Base-by-base conservation (phyloP, 768 basidiomycete genomes). In the Trametes meyenii region DNA sequence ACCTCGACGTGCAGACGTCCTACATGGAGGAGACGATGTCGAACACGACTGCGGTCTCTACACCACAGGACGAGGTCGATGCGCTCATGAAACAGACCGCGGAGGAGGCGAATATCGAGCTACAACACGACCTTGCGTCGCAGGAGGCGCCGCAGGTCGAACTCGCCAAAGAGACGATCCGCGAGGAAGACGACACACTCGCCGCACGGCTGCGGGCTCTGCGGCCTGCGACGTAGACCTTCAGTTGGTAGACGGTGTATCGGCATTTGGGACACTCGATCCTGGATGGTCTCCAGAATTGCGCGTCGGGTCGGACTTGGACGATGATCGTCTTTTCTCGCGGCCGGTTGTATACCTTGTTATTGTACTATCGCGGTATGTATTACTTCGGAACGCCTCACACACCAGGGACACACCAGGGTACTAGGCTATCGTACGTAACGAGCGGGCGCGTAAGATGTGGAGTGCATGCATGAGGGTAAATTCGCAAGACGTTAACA, bases 1-100 rank as follows among this genome's bases (percentile, higher is more conserved):
- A 98, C 73, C 85, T 99, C 19, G 97, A 98, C 72, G 97, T 99
- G 7, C 96, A 98, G 74, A 96, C 97, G 17, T 90, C 88, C 5
- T 96, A 96, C 76, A 96, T 99, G 94, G 97, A 98, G 71, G 92
- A 94, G 61, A 89, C 95, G 40, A 98, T 99, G 90, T 87, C 88
- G 11, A 85, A 90, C 56, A 94, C 96, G 23, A 96, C 94, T 2
- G 97, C 96, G 19, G 84, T 90, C 42, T 88, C 94, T 13, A 96
- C 93, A 5, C 97, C 97, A 1, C 94, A 98, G 74, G 97, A 99
- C 77, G 96, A 99, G 73, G 90, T 99, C 71, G 97, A 99, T 72
- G 77, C 81, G 29, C 85, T 98, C 23, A 81, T 99, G 81, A 85
- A 89, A 58, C 94, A 96, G 76, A 95, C 93, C 21, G 97, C 97